phyloP scores from a whole-genome alignment of 2,329 filamentous ascomycete genomes.

The Phialocephala sp. region DNA sequence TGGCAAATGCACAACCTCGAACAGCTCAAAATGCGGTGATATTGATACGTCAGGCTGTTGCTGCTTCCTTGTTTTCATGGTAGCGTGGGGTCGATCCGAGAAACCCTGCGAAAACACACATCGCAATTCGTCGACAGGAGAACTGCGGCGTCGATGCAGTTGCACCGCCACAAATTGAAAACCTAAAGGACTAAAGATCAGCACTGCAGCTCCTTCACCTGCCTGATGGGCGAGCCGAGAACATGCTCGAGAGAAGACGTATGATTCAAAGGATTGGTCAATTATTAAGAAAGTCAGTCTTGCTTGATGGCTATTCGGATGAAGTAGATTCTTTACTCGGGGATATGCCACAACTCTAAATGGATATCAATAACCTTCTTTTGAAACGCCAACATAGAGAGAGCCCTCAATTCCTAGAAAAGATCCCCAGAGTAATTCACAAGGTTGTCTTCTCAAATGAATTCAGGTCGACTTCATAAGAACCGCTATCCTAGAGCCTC shows the following conservation, averaged over 20 bases:
- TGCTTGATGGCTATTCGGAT: too few species aligned
- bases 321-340: too few species aligned
- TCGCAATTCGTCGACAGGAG: constrained; percentile 13
- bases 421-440: neutral
- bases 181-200: neutral
- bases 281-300: too few species aligned
- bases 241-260: neutral
- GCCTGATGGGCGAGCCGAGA: neutral
- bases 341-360: neutral
- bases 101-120: neutral
- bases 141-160: constrained; percentile 23
- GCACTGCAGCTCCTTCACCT: neutral
- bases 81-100: constrained; percentile 15
- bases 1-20: constrained; percentile 27
- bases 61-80: constrained; percentile 30
- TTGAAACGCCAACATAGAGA: neutral
- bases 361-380: neutral
- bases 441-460: neutral
- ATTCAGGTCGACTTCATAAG: constrained; percentile 31
- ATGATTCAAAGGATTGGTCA: neutral
- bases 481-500: constrained; percentile 22
- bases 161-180: constrained; percentile 30
- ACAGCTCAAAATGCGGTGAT: neutral
- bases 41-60: neutral
- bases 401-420: neutral